Evolutionary conservation across 1,139 yeast genomes (phyloP).

Genomic region (Zygoascus hellenicus): DNA sequence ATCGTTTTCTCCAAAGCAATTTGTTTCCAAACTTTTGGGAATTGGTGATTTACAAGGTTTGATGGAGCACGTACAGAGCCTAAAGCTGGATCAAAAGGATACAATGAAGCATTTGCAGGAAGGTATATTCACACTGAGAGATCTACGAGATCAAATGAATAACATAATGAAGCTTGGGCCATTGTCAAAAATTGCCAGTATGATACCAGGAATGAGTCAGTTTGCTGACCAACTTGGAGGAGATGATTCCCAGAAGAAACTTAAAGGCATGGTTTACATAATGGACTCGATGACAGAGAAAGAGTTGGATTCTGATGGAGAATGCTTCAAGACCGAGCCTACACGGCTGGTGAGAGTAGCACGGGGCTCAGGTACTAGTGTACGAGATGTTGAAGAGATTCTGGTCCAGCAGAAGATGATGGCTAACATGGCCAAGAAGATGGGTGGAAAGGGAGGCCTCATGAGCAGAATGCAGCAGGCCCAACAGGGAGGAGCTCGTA

Average conservation of each 20-base stretch:
- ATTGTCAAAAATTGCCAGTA: conserved; percentile 81
- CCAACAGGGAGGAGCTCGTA: conserved; percentile 24
- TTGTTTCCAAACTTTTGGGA: conserved; percentile 83
- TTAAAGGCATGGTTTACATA: conserved; percentile 85
- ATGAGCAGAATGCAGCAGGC: conserved; percentile 36
- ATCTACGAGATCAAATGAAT: conserved; percentile 91
- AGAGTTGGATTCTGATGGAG: conserved; percentile 89
- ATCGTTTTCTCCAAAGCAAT: conserved; percentile 82
- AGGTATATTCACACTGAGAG: conserved; percentile 88
- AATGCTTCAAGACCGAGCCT: conserved; percentile 74
- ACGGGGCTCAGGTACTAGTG: conserved; percentile 92
- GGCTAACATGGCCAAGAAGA: conserved; percentile 84
- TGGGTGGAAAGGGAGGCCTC: conserved; percentile 48
- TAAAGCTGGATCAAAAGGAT: conserved; percentile 86
- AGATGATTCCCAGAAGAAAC: conserved; percentile 75
- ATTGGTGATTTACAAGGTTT: conserved; percentile 94
- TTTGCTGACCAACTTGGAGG: conserved; percentile 78
- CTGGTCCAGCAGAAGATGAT: conserved; percentile 89
- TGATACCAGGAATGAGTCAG: conserved; percentile 87
- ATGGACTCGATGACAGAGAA: conserved; percentile 95
- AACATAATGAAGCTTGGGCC: conserved; percentile 97
- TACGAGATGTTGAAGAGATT: conserved; percentile 89
- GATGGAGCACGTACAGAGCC: conserved; percentile 86
- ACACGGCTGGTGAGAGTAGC: conserved; percentile 86
- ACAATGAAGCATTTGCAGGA: conserved; percentile 91